Evolutionary conservation across 2,329 filamentous ascomycete species (phyloP), one percentile per base, ranked within the genome.

Genomic region (Colletotrichum tamarilloi): DNA sequence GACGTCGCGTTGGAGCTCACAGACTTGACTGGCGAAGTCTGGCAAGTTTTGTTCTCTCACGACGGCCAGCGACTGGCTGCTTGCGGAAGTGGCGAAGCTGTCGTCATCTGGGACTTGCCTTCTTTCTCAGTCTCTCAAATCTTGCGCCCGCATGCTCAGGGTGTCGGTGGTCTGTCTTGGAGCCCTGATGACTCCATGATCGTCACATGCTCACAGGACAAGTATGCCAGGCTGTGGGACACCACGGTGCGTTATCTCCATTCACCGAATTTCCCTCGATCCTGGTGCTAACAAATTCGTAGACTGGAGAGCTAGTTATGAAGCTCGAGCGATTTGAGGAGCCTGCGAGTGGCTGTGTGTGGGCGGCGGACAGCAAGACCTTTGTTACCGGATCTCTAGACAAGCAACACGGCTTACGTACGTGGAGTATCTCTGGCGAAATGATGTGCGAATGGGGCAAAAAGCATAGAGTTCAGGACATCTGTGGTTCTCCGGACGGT

Each of bases 1-100:
- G 90, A 93, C 65, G 87, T 92, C 1, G 87, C 92, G 7, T 81
- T 92, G 19, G 92, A 97, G 77, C 87, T 98, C 4, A 87, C 88
- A 32, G 88, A 94, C 68, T 92, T 97, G 78, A 85, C 85, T 0
- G 93, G 95, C 70, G 96, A 99, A 83, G 93, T 98, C 14, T 99
- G 96, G 95, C 94, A 95, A 79, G 87, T 98, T 12, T 90, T 92
- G 64, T 99, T 98, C 81, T 98, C 96, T 5, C 92, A 97, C 74
- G 92, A 98, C 78, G 97, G 97, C 19, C 90, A 88, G 26, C 93
- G 90, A 77, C 84, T 99, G 69, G 97, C 95, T 2, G 96, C 94
- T 46, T 94, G 95, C 72, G 95, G 96, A 62, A 90, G 90, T 77
- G 93, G 94, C 74, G 90, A 90, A 32, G 87, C 89, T 8, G 92